Evolutionary conservation across 345 rosid species (phyloP).

Genomic region (Sonneratia alba): DNA sequence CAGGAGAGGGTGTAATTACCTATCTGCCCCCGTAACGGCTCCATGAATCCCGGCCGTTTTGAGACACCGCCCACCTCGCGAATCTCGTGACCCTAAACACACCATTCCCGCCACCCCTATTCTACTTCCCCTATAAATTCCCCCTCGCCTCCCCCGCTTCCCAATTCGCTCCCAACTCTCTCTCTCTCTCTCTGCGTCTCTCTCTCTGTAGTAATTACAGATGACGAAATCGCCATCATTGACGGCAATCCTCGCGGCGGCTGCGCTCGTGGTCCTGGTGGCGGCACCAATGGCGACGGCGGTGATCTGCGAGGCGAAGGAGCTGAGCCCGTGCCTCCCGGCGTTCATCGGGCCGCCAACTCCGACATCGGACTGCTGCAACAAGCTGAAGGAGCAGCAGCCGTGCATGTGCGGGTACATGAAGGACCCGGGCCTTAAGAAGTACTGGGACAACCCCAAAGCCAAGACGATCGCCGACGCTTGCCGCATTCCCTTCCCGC

Average conservation of each 20-base stretch:
- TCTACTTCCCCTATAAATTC: constrained; percentile 1
- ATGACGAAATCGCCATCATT: not conserved
- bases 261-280: not conserved
- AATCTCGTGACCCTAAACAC: not conserved
- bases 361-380: constrained; percentile 6
- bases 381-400: constrained; percentile 10
- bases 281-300: not conserved
- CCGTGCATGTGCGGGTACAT: constrained; percentile 10
- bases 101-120: not conserved
- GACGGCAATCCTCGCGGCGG: not conserved
- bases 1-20: no score
- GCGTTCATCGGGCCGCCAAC: not conserved
- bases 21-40: not conserved
- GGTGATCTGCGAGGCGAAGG: not conserved
- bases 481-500: constrained; percentile 8
- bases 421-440: not conserved
- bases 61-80: not conserved
- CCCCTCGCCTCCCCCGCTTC: not conserved
- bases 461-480: not conserved
- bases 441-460: not conserved
- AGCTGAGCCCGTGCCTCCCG: constrained; percentile 5
- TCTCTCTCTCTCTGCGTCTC: no score
- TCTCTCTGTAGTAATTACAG: not conserved
- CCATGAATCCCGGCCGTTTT: not conserved
- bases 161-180: not conserved